phyloP scores from a whole-genome alignment of 306 rosid genomes.

The Pterocarpus santalinus region DNA sequence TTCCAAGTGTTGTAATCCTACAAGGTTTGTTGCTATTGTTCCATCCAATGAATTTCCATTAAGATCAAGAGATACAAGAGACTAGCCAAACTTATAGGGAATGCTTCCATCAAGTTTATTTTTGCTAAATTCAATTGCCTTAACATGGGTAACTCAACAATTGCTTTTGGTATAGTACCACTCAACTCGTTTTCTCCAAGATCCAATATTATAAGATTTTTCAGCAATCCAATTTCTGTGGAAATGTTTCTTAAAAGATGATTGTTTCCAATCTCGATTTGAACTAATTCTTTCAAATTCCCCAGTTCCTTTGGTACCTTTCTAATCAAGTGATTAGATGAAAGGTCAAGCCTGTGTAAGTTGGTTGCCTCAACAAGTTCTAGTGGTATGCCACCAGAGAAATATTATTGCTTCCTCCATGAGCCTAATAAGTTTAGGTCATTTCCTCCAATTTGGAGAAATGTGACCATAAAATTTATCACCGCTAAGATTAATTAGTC shows the following conservation, averaged over 20 bases:
- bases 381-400: conserved; percentile 36
- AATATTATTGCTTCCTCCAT: not conserved
- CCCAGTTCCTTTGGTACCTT: conserved; percentile 55
- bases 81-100: conserved; percentile 37
- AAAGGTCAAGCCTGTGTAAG: conserved; percentile 45
- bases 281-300: not conserved
- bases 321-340: conserved; percentile 47
- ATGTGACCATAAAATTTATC: conserved; percentile 29
- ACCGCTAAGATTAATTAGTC: conserved; percentile 33
- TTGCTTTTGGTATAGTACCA: conserved; percentile 42
- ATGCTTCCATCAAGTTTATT: conserved; percentile 45
- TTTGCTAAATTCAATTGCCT: conserved; percentile 38
- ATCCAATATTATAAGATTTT: conserved; percentile 35
- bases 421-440: not conserved
- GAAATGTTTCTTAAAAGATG: conserved; percentile 40
- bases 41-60: conserved; percentile 48
- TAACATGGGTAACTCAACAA: conserved; percentile 6
- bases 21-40: conserved; percentile 52
- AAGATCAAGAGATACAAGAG: conserved; percentile 55
- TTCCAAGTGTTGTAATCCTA: conserved; percentile 34
- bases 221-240: conserved; percentile 33
- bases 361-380: conserved; percentile 33
- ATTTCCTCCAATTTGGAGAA: conserved; percentile 13
- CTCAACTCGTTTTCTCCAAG: conserved; percentile 40
- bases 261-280: conserved; percentile 34